Evolutionary conservation across 768 basidiomycete species (phyloP), one percentile per base, ranked within the genome.

Genomic region (Infundibulicybe gibba): DNA sequence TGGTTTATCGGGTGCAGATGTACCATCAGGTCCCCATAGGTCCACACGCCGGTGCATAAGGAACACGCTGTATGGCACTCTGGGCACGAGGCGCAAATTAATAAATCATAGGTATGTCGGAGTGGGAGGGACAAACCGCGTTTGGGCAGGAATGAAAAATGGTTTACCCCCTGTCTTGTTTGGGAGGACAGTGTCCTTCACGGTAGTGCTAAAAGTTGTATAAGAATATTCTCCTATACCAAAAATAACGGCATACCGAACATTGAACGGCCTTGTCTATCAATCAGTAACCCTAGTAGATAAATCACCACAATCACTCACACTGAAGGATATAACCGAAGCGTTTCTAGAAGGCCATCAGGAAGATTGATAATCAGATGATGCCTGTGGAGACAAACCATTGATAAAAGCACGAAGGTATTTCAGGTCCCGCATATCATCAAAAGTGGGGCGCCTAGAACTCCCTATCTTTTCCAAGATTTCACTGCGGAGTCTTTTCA

Each of bases 1-100:
- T 14, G 2, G 31, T 31, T 25, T 25, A 25, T 25, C 6, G 45
- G 45, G 41, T 19, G 41, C 11, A 9, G 17, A 47, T 60, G 17
- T 58, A 81, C 82, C 83, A 59, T 85, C 85, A 9, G 84, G 83
- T 6, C 85, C 85, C 85, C 85, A 88, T 2, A 83, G 72, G 45
- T 83, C 81, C 41, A 68, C 75, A 40, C 82, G 70, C 32, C 84
- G 67, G 32, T 87, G 84, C 82, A 85, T 84, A 49, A 79, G 51
- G 48, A 84, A 71, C 6, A 83, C 76, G 5, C 80, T 80, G 54
- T 82, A 85, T 0, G 65, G 50, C 3, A 70, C 58, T 43, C 75
- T 79, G 51, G 12, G 17, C n/a, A 34, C 17, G 12, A 8, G 40
- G 6, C 37, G 33, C 16, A 2, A 34, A 15, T 44, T 38, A 38